Base-by-base conservation (phyloP, 2,329 filamentous ascomycete genomes). In the Fusarium devonianum region DNA sequence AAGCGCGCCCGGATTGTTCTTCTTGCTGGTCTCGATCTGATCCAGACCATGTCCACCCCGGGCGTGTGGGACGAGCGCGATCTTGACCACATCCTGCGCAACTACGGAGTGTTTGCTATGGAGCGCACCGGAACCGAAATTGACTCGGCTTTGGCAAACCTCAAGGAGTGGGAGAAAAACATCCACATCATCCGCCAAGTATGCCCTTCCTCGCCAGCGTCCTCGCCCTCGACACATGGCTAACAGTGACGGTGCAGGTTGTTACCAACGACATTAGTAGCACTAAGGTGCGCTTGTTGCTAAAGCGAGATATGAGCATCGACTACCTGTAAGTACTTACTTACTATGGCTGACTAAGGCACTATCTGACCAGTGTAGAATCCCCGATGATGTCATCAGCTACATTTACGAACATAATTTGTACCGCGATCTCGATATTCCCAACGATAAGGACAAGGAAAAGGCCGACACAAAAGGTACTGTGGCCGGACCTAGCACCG, bases 111-210 rank as follows among this genome's bases (percentile, higher is more conserved):
- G 21, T 92, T 95, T 69, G 89, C 93, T 51, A 82, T 95, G n/a
- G 89, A 97, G 78, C 85, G 93, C 52, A 87, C 86, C 29, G 92
- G 92, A 32, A 96, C 91, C 16, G 90, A 96, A 66, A 88, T 95
- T 38, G 89, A 96, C 56, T 89, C 95, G 67, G 92, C 92, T 2
- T 79, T 96, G 34, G 86, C 88, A n/a, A 87, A 84, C 33, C 77
- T 96, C 35, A 87, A 91, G 68, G 83, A 85, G 52, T 97, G 88
- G 83, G 87, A 90, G 65, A 84, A 92, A 63, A 94, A 96, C 62
- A 86, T 96, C 53, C 87, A 90, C 67, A 88, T 96, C 43, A 93
- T 96, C 56, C 88, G 90, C 47, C 70, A 72, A 63, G 69, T 69
- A 42, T 53, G 43, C 16, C 23, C 10, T 7, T n/a, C 5, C 7